phyloP scores from a whole-genome alignment of 805 yeast genomes.

The Yarrowia yakushimensis region DNA sequence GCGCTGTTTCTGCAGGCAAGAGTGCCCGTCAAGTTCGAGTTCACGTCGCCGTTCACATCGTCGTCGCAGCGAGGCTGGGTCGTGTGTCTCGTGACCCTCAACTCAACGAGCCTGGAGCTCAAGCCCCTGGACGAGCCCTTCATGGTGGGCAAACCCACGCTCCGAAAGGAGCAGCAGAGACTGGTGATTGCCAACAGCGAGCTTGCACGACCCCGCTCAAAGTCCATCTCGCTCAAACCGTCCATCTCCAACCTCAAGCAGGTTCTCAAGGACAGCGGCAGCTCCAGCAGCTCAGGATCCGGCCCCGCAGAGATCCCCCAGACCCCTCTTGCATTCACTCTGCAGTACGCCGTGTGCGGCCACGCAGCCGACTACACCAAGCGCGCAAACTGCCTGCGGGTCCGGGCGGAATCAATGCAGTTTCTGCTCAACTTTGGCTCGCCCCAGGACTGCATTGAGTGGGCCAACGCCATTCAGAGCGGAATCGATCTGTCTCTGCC shows the following conservation, averaged over 20 bases:
- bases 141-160: constrained; percentile 25
- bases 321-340: constrained; percentile 51
- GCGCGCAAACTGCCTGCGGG: constrained; percentile 60
- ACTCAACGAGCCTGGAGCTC: constrained; percentile 18
- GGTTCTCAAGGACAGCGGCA: constrained; percentile 25
- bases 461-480: constrained; percentile 69
- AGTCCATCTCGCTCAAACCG: constrained; percentile 9
- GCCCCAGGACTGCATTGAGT: constrained; percentile 65
- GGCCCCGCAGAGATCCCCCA: neutral
- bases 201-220: neutral
- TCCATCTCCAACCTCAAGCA: constrained; percentile 17
- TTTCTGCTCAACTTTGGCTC: constrained; percentile 61
- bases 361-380: constrained; percentile 81
- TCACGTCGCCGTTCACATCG: constrained; percentile 14
- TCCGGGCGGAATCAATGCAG: constrained; percentile 83
- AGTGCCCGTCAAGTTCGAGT: constrained; percentile 17
- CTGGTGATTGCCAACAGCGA: neutral
- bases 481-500: constrained; percentile 83
- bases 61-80: constrained; percentile 5
- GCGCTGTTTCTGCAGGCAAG: constrained; percentile 1
- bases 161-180: constrained; percentile 11
- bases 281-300: constrained; percentile 39
- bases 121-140: constrained; percentile 9
- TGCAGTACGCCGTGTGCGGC: constrained; percentile 82
- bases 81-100: constrained; percentile 10